Base-by-base conservation (phyloP, 163 green algal genomes). In the Scenedesmus sp. region DNA sequence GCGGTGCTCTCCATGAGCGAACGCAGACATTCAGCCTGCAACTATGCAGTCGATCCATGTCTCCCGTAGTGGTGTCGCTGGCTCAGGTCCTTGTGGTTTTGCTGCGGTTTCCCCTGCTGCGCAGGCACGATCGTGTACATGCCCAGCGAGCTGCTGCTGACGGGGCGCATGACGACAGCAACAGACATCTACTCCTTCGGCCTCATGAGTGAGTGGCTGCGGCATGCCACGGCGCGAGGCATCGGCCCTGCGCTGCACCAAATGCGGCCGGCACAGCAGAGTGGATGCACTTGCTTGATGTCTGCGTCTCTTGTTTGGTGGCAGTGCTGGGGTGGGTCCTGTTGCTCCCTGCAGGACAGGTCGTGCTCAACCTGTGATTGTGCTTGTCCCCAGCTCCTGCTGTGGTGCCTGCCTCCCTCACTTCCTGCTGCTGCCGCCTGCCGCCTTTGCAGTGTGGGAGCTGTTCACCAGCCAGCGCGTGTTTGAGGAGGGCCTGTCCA, bases 131-230 rank as follows among this genome's bases (percentile, higher is more conserved):
- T 92, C 18, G 76, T 76, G 40, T 85, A 89, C 49, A 92, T 93
- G 86, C 84, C 84, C 24, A 42, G n/a, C 53, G 84, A 93, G 86
- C 33, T 93, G 44, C 73, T 93, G 81, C 80, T 89, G 46, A 49
- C 46, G 15, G 84, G 86, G 30, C 42, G 68, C 20, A 84, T 92
- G 53, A 87, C 70, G 10, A 43, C 76, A 35, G 86, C 86, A 26
- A 92, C 84, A 46, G 90, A 93, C 53, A 42, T 93, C 49, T 93
- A 93, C 82, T 93, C 90, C 35, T 92, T 93, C n/a, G 90, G 90
- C 20, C 59, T 93, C 35, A 92, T 92, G 72, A 90, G 85, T 89
- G 43, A 83, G 85, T 89, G 42, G 35, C 5, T 0, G 35, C 35
- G 9, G 65, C 65, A n/a, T 70, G 20, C 15, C 7, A 2, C 2